Conservation (phyloP, 2,329 filamentous ascomycete species). For the Orbilia javanica region DNA sequence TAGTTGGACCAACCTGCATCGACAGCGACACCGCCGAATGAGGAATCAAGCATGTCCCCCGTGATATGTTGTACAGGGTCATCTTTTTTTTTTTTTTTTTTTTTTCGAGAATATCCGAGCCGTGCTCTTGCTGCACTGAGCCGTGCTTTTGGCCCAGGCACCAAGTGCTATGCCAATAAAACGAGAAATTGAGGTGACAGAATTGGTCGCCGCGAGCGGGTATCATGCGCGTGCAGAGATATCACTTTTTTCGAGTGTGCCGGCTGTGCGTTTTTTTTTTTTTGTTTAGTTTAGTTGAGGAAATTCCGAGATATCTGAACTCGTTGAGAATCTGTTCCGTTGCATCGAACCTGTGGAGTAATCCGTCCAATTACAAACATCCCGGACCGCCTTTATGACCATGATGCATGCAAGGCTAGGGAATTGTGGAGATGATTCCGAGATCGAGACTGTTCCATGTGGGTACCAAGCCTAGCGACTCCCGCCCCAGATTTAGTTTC, state of each 20-base stretch:
- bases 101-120: conserved; percentile 53
- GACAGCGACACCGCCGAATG: conserved; percentile 21
- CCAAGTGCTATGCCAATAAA: conserved; percentile 4
- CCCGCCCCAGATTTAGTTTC: conserved; percentile 10
- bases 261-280: not conserved
- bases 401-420: conserved; percentile 3
- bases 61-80: conserved; percentile 51
- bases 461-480: not conserved
- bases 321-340: not conserved
- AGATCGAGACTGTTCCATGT: conserved; percentile 28
- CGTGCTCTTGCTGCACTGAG: conserved; percentile 34
- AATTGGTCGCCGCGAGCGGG: not conserved
- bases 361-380: not conserved
- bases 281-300: too few species aligned
- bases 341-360: not conserved
- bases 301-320: not conserved
- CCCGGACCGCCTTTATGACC: not conserved
- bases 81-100: not conserved
- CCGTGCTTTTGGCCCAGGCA: conserved; percentile 22
- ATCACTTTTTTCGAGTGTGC: not conserved
- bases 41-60: conserved; percentile 21
- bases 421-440: conserved; percentile 4
- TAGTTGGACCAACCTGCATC: conserved; percentile 29
- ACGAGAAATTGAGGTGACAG: not conserved
- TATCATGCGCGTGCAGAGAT: not conserved